A percentile compares a stretch with the other conserved stretches of the same genome.
These are phyloP conservation scores for Termitomyces titanicus DNA, from an alignment of 768 basidiomycete species.

Conservation along the genomic window DNA sequence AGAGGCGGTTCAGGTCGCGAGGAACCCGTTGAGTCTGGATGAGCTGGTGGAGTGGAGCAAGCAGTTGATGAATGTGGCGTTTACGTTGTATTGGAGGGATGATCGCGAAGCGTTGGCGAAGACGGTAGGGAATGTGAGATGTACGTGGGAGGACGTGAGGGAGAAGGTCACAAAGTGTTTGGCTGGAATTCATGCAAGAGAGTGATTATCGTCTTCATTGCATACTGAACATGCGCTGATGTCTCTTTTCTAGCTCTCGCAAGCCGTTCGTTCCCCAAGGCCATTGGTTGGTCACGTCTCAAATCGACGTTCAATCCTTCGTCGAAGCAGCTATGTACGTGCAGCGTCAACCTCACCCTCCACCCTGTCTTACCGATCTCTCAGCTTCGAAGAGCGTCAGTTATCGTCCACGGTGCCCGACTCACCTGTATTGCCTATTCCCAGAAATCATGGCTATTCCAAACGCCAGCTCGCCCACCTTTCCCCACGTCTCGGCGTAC, in stretches of 20 bases:
- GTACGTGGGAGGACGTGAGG: slow-evolving; percentile 67
- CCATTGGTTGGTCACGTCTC: slow-evolving; percentile 74
- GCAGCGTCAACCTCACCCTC: neutral
- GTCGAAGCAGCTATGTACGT: slow-evolving; percentile 83
- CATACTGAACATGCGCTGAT: neutral
- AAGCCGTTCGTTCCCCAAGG: slow-evolving; percentile 76
- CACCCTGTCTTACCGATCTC: neutral
- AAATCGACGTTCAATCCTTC: slow-evolving; percentile 54
- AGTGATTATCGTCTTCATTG: slow-evolving; percentile 48
- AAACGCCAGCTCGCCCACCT: slow-evolving; percentile 73
- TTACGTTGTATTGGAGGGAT: slow-evolving; percentile 55
- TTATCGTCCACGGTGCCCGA: slow-evolving; percentile 25
- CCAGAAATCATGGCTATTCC: slow-evolving; percentile 22
- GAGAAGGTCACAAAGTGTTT: slow-evolving; percentile 77
- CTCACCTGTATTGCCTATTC: neutral
- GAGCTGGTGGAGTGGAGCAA: slow-evolving; percentile 74
- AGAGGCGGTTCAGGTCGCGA: slow-evolving; percentile 20
- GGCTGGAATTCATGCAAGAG: slow-evolving; percentile 80
- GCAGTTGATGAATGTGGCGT: slow-evolving; percentile 82
- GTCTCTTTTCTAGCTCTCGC: slow-evolving; percentile 56
- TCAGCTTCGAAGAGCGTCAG: slow-evolving; percentile 65
- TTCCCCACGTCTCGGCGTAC: slow-evolving; percentile 82
- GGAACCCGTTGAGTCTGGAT: slow-evolving; percentile 79
- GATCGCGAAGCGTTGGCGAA: slow-evolving; percentile 29
- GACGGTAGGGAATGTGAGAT: slow-evolving; percentile 30